Evolutionary conservation across 495 filamentous ascomycete species (phyloP).

Genomic region (Aspergillus steynii): DNA sequence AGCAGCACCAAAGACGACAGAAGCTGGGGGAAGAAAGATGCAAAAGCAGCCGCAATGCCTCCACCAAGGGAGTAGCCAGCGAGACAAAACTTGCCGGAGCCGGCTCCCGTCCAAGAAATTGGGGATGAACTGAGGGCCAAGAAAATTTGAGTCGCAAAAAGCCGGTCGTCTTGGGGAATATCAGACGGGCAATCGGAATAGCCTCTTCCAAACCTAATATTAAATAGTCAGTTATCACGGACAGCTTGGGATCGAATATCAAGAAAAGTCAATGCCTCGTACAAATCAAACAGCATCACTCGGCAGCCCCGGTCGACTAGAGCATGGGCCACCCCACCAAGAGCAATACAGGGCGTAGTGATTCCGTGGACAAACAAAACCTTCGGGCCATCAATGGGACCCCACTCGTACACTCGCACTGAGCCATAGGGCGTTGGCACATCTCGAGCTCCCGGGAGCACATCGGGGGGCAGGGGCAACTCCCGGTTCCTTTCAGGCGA

Average conservation of each 20-base stretch:
- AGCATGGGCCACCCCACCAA: slow-evolving; percentile 65
- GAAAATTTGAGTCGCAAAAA: slow-evolving; percentile 76
- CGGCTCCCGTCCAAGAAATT: slow-evolving; percentile 63
- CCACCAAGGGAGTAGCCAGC: slow-evolving; percentile 88
- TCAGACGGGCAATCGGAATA: slow-evolving; percentile 70
- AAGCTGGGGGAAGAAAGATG: slow-evolving; percentile 66
- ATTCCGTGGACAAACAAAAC: slow-evolving; percentile 86
- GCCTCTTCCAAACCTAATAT: slow-evolving; percentile 69
- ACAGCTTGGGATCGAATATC: not conserved
- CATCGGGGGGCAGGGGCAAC: slow-evolving; percentile 72
- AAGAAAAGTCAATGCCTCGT: slow-evolving; percentile 17
- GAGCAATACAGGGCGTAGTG: slow-evolving; percentile 74
- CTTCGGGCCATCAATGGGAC: slow-evolving; percentile 75
- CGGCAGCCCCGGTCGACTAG: slow-evolving; percentile 75
- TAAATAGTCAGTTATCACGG: slow-evolving; percentile 1
- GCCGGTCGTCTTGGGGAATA: slow-evolving; percentile 67
- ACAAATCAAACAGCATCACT: slow-evolving; percentile 76
- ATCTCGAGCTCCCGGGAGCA: slow-evolving; percentile 72
- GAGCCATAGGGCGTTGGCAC: slow-evolving; percentile 77
- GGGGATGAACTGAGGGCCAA: slow-evolving; percentile 68
- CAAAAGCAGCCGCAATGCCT: slow-evolving; percentile 73
- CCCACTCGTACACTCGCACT: slow-evolving; percentile 86
- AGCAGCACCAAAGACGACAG: slow-evolving; percentile 69
- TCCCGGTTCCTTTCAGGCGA: slow-evolving; percentile 44
- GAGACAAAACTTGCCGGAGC: slow-evolving; percentile 59